These are phyloP conservation scores for Malassezia brasiliensis DNA, from an alignment of 1,284 basidiomycete species.

Conservation along the genomic window DNA sequence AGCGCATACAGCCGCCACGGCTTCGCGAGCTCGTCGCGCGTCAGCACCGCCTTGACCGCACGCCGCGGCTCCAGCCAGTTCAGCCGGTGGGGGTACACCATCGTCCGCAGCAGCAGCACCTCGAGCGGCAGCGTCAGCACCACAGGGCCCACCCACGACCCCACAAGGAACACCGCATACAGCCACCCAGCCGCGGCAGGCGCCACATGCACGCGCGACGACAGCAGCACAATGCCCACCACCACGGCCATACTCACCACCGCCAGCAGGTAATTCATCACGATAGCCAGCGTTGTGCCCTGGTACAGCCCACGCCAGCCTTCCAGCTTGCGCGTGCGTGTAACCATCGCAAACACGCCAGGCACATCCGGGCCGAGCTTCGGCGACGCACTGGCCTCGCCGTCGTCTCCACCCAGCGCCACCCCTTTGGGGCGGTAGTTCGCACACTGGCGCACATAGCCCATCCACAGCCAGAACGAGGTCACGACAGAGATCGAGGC, in stretches of 20 bases:
- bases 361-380: constrained; percentile 45
- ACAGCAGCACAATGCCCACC: constrained; percentile 12
- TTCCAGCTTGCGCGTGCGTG: constrained; percentile 34
- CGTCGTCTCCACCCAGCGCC: constrained; percentile 30
- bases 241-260: constrained; percentile 1
- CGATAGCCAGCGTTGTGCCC: constrained; percentile 16
- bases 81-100: constrained; percentile 35
- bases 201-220: background rate
- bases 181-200: background rate
- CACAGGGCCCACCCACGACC: constrained; percentile 7
- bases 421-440: constrained; percentile 45
- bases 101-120: constrained; percentile 35
- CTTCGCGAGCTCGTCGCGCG: constrained; percentile 29
- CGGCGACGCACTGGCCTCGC: constrained; percentile 20
- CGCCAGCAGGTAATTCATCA: background rate
- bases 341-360: constrained; percentile 36
- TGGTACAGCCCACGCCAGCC: constrained; percentile 44
- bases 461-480: background rate
- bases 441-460: constrained; percentile 30
- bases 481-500: background rate
- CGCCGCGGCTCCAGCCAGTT: constrained; percentile 24
- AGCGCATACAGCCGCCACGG: constrained; percentile 40
- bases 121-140: constrained; percentile 31
- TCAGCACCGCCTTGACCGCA: constrained; percentile 34
- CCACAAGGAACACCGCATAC: background rate